Evolutionary conservation across 1,139 yeast species (phyloP).

Genomic region (Debaryomyces coudertii): DNA sequence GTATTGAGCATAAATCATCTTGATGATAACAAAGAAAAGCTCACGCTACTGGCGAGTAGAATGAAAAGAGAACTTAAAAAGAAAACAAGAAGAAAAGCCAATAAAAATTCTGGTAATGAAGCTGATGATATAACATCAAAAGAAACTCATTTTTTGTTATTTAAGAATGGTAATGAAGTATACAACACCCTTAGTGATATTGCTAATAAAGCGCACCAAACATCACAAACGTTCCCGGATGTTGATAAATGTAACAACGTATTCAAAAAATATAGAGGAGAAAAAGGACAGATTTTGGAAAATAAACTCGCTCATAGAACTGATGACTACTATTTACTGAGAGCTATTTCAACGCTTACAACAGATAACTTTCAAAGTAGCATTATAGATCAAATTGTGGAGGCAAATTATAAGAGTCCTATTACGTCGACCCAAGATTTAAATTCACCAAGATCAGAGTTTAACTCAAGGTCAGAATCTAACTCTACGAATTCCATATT

Average conservation of each 20-base stretch:
- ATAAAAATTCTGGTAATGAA: slow-evolving; percentile 44
- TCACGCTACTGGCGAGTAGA: slow-evolving; percentile 3
- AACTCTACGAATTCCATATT: slow-evolving; percentile 6
- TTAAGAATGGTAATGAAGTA: slow-evolving; percentile 40
- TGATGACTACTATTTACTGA: not conserved
- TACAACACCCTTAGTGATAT: slow-evolving; percentile 27
- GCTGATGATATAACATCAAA: slow-evolving; percentile 56
- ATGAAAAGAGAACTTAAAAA: slow-evolving; percentile 13
- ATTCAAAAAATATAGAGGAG: not conserved
- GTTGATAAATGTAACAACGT: too few species aligned
- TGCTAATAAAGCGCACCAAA: slow-evolving; percentile 18
- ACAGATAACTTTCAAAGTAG: slow-evolving; percentile 13
- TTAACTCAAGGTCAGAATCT: not conserved
- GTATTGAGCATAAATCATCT: slow-evolving; percentile 28
- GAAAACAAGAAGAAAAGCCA: slow-evolving; percentile 17
- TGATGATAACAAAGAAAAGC: slow-evolving; percentile 13
- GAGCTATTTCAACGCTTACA: slow-evolving; percentile 23
- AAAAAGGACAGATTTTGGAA: not conserved
- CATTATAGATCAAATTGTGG: slow-evolving; percentile 18
- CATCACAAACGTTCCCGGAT: not conserved
- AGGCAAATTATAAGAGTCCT: not conserved
- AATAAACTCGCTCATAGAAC: not conserved
- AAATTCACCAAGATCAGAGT: not conserved
- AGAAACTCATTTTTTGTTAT: slow-evolving; percentile 56
- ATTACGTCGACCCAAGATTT: not conserved